Evolutionary conservation across 352 stramenopile genomes (phyloP).

Genomic region (Phytopythium ostracodes): DNA sequence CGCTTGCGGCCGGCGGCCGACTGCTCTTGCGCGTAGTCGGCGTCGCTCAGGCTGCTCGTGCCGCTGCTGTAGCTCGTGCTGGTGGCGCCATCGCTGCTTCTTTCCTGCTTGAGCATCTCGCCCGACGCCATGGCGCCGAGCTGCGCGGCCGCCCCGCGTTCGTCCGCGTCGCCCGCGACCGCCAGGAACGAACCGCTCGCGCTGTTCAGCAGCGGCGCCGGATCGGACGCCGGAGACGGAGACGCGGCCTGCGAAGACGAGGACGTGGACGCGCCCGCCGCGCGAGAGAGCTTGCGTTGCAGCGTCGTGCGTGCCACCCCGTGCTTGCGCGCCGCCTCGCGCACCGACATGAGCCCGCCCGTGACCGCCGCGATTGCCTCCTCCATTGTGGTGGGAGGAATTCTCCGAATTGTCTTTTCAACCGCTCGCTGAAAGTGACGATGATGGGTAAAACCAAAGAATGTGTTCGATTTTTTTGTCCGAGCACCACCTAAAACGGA

Average conservation of each 20-base stretch:
- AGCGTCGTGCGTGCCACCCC: constrained; percentile 68
- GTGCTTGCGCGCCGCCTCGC: constrained; percentile 68
- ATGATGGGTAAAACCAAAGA: background rate
- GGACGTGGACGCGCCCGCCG: background rate
- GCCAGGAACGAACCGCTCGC: background rate
- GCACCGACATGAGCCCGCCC: constrained; percentile 57
- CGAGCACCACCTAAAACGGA: background rate
- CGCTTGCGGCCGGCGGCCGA: constrained; percentile 33
- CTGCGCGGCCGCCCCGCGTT: constrained; percentile 7
- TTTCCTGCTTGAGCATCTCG: constrained; percentile 8
- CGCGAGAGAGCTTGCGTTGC: constrained; percentile 55
- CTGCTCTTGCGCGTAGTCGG: constrained; percentile 11
- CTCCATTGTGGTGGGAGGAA: no score
- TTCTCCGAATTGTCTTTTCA: no score
- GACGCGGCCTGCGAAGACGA: background rate
- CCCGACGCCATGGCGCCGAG: constrained; percentile 5
- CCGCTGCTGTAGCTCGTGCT: constrained; percentile 4
- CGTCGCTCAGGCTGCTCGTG: constrained; percentile 16
- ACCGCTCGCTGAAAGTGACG: no score
- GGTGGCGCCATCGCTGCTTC: background rate
- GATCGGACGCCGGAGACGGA: background rate
- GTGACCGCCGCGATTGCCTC: constrained; percentile 59
- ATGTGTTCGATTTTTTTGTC: background rate
- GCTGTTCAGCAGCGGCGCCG: background rate
- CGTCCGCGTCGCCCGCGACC: background rate